A percentile compares a stretch with the other conserved stretches of the same genome.
Evolutionary conservation across 108 stramenopile species (phyloP).

Genomic region (Epithemia pelagica): DNA sequence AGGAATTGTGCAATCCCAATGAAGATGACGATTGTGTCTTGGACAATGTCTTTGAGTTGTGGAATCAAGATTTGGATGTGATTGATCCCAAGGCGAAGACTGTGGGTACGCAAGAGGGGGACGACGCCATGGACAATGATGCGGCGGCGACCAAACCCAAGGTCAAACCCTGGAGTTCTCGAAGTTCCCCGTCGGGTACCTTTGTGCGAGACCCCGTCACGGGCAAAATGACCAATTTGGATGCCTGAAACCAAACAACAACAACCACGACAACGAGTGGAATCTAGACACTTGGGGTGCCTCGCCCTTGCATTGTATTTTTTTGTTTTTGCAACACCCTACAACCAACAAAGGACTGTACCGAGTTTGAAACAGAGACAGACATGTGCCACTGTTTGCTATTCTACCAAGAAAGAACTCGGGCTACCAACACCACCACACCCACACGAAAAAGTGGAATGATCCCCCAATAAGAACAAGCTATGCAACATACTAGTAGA

Average conservation of each 20-base stretch:
- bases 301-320: too few species aligned
- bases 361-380: too few species aligned
- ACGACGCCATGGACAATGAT: slow-evolving; percentile 22
- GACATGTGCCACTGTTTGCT: too few species aligned
- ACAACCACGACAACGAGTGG: neutral
- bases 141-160: slow-evolving; percentile 19
- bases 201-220: slow-evolving; percentile 72
- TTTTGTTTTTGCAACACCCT: too few species aligned
- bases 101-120: slow-evolving; percentile 1
- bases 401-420: too few species aligned
- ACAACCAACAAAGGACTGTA: too few species aligned
- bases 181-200: slow-evolving; percentile 69
- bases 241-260: slow-evolving; percentile 27
- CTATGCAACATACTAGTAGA: too few species aligned
- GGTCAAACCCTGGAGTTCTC: slow-evolving; percentile 63
- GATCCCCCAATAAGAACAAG: too few species aligned
- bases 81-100: neutral
- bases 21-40: slow-evolving; percentile 14
- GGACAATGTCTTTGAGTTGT: slow-evolving; percentile 24
- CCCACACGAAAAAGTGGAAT: too few species aligned
- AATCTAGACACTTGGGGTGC: too few species aligned
- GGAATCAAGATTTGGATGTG: slow-evolving; percentile 12
- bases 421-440: too few species aligned
- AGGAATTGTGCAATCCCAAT: slow-evolving; percentile 18
- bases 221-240: slow-evolving; percentile 71